Base-by-base conservation (phyloP, 2,329 filamentous ascomycete species). In the Ramichloridium luteum region DNA sequence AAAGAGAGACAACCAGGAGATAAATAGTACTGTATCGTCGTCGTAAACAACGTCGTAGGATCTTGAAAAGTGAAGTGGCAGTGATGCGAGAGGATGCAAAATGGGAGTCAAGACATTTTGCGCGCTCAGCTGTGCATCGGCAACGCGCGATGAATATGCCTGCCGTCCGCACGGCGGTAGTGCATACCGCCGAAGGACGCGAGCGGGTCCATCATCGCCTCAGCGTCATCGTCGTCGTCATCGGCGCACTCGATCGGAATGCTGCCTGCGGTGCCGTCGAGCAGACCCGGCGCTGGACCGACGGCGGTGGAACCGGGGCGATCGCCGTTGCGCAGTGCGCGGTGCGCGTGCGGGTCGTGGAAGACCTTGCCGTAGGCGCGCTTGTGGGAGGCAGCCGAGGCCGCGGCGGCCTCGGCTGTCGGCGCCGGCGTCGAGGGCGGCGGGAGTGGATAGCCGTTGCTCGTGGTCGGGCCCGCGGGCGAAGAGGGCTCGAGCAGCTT, bases 311-410 rank as follows among this genome's bases (percentile, higher is more conserved):
- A 12, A 15, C 8, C 23, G 20, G 20, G 20, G 28, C 62, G 50
- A 12, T 60, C 61, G 25, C 63, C 63, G 34, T 59, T 51, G 13
- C 59, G 54, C 30, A 67, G 45, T 35, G 59, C 57, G 16, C 53
- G 54, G 25, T 64, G 44, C 8, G n/a, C 20, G 40, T 64, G 58
- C 11, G 49, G 45, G 17, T 47, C 44, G 34, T 38, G 41, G 39
- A 67, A 67, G 6, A 61, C 61, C 32, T 55, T 51, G 13, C 58
- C 58, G 45, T 58, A 66, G 16, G 57, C 56, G 27, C 64, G 61
- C 44, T 67, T 67, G 36, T 59, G 53, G 6, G 53, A 55, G 6
- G 56, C 50, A 13, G 44, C 33, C 8, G 47, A 49, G 5, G 48
- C 38, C 4, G 40, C 3, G 20, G 34, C 28, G 34, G 39, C 16